Conservation (phyloP, 306 rosid genomes). For the Glycine latifolia region DNA sequence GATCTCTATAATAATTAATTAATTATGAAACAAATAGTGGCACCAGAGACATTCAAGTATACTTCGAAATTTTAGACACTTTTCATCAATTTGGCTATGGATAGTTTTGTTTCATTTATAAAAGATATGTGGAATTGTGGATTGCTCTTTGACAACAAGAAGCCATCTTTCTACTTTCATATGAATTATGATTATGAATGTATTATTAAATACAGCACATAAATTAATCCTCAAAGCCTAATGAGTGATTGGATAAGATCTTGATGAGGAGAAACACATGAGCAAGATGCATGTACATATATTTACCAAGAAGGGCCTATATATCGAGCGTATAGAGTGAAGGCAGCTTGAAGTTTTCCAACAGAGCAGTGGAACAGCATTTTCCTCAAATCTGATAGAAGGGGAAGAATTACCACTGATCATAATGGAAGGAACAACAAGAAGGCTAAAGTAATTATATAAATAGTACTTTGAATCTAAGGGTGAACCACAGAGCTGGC, state of each 20-base stretch:
- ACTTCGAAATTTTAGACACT: not conserved
- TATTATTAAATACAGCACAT: slow-evolving; percentile 26
- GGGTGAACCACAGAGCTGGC: slow-evolving; percentile 80
- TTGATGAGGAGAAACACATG: slow-evolving; percentile 30
- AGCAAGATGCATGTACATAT: slow-evolving; percentile 31
- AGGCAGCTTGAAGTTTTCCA: slow-evolving; percentile 65
- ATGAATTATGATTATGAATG: not conserved
- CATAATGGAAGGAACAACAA: slow-evolving; percentile 28
- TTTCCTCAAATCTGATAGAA: slow-evolving; percentile 50
- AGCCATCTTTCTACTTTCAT: slow-evolving; percentile 19
- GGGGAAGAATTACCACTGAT: slow-evolving; percentile 35
- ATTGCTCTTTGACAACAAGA: slow-evolving; percentile 25
- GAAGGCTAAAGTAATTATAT: slow-evolving; percentile 19
- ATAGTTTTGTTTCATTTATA: slow-evolving; percentile 12
- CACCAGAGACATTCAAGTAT: not conserved
- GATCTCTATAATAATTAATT: not conserved
- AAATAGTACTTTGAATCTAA: slow-evolving; percentile 60
- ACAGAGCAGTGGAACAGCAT: slow-evolving; percentile 61
- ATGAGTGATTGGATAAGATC: slow-evolving; percentile 17
- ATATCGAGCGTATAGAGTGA: slow-evolving; percentile 68
- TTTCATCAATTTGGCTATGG: slow-evolving; percentile 25
- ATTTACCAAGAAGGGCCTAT: slow-evolving; percentile 86
- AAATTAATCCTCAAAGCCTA: not conserved
- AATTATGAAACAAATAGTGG: not conserved
- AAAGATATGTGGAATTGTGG: not conserved